Base-by-base conservation (phyloP, 371 early-diverging fungal genomes). In the Zychaea mexicana region DNA sequence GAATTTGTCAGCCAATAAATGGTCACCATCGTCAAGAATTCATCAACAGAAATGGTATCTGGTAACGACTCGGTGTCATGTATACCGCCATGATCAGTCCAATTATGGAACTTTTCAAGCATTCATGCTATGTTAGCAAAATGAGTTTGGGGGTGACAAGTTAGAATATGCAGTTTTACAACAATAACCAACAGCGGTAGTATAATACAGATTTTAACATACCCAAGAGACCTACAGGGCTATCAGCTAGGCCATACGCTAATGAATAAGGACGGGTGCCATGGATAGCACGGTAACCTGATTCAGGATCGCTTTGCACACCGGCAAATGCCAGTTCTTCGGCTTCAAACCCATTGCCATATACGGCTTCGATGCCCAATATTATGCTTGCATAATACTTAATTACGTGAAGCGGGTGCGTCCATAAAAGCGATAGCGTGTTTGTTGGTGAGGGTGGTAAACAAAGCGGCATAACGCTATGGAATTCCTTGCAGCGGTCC, bases 1-100 rank as follows among this genome's bases (percentile, higher is more conserved):
- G 84, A 75, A 31, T 84, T 75, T 1, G 90, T 91, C 27, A 86
- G 65, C 71, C 85, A 88, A 60, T 88, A 91, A 15, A 90, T 77
- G 52, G 80, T 76, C 22, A 87, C 46, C 57, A 85, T 84, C 1
- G 86, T 84, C 62, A 90, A 66, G 33, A 91, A 74, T 60, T 86
- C 88, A 2, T 83, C 72, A 22, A 70, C 39, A 0, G 67, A 60
- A 39, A 81, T 72, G 15, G 85, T 78, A 15, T 73, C 67, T 3
- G 84, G 86, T 42, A 85, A 72, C 0, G 63, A 71, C 26, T 67
- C 65, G 2, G 56, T 71, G 26, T 66, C 61, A 17, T 71, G 63
- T 26, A 66, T 65, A 17, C 70, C 68, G 22, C 73, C 70, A 57
- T 80, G 72, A 57, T 80, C 74, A 0, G 85, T 83, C 83, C 85